Evolutionary conservation across 306 rosid genomes (phyloP).

Genomic region (Alnus glutinosa): DNA sequence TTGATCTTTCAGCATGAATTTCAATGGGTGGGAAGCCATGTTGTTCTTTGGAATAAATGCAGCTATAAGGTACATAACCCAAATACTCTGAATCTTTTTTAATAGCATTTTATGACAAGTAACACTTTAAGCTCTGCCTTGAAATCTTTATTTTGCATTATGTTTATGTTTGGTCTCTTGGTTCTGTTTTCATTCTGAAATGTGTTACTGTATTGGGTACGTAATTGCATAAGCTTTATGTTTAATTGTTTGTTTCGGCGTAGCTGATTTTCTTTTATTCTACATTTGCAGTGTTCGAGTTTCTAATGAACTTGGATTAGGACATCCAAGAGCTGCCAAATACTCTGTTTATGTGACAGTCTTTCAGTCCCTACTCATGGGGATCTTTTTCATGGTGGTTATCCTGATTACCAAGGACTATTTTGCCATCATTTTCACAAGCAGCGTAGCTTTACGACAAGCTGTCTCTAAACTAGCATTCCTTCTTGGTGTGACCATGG

Average conservation of each 20-base stretch:
- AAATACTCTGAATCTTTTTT: neutral
- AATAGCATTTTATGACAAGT: conserved; percentile 12
- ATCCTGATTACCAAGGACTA: conserved; percentile 52
- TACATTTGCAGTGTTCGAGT: conserved; percentile 48
- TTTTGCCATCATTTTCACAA: conserved; percentile 62
- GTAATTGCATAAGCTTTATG: no score
- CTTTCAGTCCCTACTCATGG: conserved; percentile 66
- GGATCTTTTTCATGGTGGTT: conserved; percentile 51
- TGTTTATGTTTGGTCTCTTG: no score
- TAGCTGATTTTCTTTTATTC: conserved; percentile 4
- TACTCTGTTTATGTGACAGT: conserved; percentile 68
- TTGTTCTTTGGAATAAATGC: conserved; percentile 87
- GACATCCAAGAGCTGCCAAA: conserved; percentile 78
- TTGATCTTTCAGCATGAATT: conserved; percentile 62
- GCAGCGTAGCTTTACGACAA: conserved; percentile 42
- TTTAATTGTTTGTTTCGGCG: no score
- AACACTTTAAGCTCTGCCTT: conserved; percentile 2
- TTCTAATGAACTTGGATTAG: conserved; percentile 72
- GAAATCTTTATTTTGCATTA: no score
- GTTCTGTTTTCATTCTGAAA: no score
- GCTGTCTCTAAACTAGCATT: conserved; percentile 60
- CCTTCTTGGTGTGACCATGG: conserved; percentile 73
- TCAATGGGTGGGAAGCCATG: conserved; percentile 79
- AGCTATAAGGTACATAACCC: conserved; percentile 64
- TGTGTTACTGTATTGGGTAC: no score